Conservation (phyloP, 768 basidiomycete genomes). For the Lactifluus echinatus region DNA sequence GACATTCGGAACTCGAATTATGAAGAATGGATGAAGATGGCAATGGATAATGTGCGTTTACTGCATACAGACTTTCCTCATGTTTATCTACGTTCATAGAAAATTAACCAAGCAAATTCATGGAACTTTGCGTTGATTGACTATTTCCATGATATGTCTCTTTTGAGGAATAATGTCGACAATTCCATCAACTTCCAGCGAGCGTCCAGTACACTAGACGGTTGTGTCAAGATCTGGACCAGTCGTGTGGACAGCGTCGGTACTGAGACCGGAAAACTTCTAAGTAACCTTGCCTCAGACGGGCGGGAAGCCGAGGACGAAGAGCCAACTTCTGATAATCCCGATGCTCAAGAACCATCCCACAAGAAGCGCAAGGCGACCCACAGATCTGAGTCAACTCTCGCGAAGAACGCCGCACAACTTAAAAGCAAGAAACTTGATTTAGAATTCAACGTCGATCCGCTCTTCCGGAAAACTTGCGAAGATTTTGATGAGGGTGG, state of each 20-base stretch:
- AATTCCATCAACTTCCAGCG: constrained; percentile 99
- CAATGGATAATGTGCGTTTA: constrained; percentile 80
- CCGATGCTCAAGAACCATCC: constrained; percentile 56
- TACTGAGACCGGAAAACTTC: constrained; percentile 90
- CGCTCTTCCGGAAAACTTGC: constrained; percentile 94
- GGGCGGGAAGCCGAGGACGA: constrained; percentile 56
- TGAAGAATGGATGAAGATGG: constrained; percentile 99
- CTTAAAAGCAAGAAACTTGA: constrained; percentile 90
- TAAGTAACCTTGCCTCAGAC: constrained; percentile 75
- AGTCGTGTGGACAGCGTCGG: constrained; percentile 95
- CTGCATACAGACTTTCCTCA: constrained; percentile 1
- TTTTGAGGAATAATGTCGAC: constrained; percentile 85
- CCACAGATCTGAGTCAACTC: constrained; percentile 68
- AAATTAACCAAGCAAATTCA: constrained; percentile 97
- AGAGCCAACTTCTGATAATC: constrained; percentile 47
- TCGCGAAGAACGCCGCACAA: constrained; percentile 79
- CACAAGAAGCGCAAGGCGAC: constrained; percentile 55
- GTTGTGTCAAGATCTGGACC: constrained; percentile 99
- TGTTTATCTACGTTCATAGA: constrained; percentile 41
- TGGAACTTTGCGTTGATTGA: constrained; percentile 98
- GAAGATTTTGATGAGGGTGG: constrained; percentile 99
- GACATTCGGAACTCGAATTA: constrained; percentile 91
- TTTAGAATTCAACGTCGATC: constrained; percentile 92
- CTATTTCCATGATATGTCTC: constrained; percentile 97
- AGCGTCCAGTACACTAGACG: constrained; percentile 93